Percentiles rank a stretch among this genome's conserved stretches.
These are phyloP conservation scores for Diaporthe helianthi DNA, from an alignment of 2,329 filamentous ascomycete genomes.

Conservation along the genomic window DNA sequence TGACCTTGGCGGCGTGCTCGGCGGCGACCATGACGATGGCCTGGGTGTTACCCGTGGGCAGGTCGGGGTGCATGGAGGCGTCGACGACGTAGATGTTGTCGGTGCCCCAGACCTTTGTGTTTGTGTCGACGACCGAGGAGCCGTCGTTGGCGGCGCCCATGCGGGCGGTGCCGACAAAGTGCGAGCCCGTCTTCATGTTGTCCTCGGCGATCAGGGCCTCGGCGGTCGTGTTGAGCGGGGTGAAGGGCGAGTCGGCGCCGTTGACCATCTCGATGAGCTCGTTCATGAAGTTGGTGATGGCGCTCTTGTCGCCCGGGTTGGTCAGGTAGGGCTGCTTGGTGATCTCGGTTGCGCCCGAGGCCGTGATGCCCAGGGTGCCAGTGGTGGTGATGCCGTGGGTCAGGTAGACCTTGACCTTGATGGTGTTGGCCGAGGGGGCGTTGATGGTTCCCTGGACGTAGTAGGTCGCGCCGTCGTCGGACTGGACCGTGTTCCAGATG, in stretches of 20 bases:
- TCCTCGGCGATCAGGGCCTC: slow-evolving; percentile 32
- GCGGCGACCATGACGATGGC: slow-evolving; percentile 49
- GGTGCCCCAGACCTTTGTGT: slow-evolving; percentile 62
- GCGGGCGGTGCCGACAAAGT: slow-evolving; percentile 43
- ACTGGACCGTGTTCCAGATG: slow-evolving; percentile 54
- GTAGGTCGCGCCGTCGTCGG: slow-evolving; percentile 48
- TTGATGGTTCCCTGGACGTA: slow-evolving; percentile 55
- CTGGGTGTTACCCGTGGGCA: slow-evolving; percentile 67
- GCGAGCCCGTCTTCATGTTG: slow-evolving; percentile 39
- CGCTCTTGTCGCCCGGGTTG: slow-evolving; percentile 42
- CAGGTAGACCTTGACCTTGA: slow-evolving; percentile 58
- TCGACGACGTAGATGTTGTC: slow-evolving; percentile 70
- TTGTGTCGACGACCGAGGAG: slow-evolving; percentile 42
- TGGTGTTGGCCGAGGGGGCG: slow-evolving; percentile 48
- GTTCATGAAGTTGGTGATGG: slow-evolving; percentile 41
- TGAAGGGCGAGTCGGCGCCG: slow-evolving; percentile 38
- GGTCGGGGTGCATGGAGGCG: slow-evolving; percentile 68
- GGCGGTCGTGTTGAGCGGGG: slow-evolving; percentile 34
- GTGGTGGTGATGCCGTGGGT: slow-evolving; percentile 57
- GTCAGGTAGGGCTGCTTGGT: slow-evolving; percentile 47
- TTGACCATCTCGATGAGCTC: slow-evolving; percentile 41
- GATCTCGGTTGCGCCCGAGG: slow-evolving; percentile 50
- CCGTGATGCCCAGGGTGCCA: slow-evolving; percentile 51
- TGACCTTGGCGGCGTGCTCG: slow-evolving; percentile 45
- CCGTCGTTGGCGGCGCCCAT: slow-evolving; percentile 44